phyloP scores from a whole-genome alignment of 345 rosid genomes.

The Arabidopsis arenosa region DNA sequence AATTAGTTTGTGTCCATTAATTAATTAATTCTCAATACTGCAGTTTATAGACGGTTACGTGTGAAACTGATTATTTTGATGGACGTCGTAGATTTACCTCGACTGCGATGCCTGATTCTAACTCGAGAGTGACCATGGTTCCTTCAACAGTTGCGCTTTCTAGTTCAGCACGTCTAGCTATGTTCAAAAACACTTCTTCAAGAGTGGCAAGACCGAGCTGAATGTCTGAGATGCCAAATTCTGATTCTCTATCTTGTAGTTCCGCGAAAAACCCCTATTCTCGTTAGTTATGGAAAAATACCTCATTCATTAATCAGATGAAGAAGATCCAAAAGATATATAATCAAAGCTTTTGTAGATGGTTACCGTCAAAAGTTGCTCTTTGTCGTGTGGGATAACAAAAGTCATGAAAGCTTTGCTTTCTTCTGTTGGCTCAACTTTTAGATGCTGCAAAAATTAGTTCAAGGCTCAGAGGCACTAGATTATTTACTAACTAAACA shows the following conservation, averaged over 20 bases:
- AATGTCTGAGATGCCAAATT: conserved; percentile 75
- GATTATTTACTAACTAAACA: conserved; percentile 2
- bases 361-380: conserved; percentile 64
- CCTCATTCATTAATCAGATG: background rate
- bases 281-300: background rate
- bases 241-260: conserved; percentile 66
- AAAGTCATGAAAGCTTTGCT: conserved; percentile 74
- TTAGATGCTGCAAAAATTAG: conserved; percentile 57
- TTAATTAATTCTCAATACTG: background rate
- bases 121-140: conserved; percentile 60
- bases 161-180: conserved; percentile 85
- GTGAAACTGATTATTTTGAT: background rate
- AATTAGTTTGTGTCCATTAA: conserved; percentile 1
- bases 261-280: conserved; percentile 65
- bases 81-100: conserved; percentile 50
- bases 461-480: conserved; percentile 8
- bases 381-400: conserved; percentile 84
- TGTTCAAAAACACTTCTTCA: conserved; percentile 92
- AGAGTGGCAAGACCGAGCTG: conserved; percentile 91
- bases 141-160: conserved; percentile 85
- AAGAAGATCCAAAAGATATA: background rate
- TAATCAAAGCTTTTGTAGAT: conserved; percentile 13
- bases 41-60: background rate
- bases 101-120: conserved; percentile 68
- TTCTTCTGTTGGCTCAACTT: conserved; percentile 73